Conservation (phyloP, 768 basidiomycete species). For the Tulasnella sp. region DNA sequence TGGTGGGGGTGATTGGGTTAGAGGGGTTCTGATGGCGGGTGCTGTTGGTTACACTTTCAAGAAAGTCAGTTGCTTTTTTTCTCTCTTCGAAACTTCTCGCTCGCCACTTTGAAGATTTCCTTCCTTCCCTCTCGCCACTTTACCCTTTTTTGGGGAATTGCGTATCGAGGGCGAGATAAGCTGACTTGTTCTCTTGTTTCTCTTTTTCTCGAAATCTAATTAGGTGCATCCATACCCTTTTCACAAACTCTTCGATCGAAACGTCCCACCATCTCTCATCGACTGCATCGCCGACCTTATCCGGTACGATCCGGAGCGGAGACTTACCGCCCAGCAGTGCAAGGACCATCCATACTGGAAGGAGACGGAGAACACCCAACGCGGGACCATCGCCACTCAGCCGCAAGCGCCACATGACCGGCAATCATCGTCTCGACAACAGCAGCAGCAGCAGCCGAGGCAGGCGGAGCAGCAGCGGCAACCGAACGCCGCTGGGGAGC, state of each 20-base stretch:
- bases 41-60: slow-evolving; percentile 81
- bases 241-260: slow-evolving; percentile 65
- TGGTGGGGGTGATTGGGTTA: slow-evolving; percentile 84
- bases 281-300: slow-evolving; percentile 89
- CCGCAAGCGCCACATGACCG: slow-evolving; percentile 2
- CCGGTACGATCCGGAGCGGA: slow-evolving; percentile 80
- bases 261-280: slow-evolving; percentile 69
- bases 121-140: background rate
- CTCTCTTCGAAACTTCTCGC: background rate
- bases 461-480: background rate
- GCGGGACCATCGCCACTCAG: slow-evolving; percentile 11
- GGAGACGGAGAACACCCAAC: slow-evolving; percentile 43
- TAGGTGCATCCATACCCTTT: slow-evolving; percentile 35
- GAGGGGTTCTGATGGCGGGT: slow-evolving; percentile 81
- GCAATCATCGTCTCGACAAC: background rate
- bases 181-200: background rate
- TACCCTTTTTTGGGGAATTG: background rate
- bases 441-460: background rate
- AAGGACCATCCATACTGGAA: slow-evolving; percentile 82
- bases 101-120: background rate
- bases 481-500: background rate
- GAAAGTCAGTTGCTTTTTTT: slow-evolving; percentile 50
- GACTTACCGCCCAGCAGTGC: slow-evolving; percentile 81
- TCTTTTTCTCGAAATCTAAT: background rate
- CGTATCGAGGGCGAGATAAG: background rate